phyloP scores from a whole-genome alignment of 495 filamentous ascomycete species.

The Parathielavia appendiculata region DNA sequence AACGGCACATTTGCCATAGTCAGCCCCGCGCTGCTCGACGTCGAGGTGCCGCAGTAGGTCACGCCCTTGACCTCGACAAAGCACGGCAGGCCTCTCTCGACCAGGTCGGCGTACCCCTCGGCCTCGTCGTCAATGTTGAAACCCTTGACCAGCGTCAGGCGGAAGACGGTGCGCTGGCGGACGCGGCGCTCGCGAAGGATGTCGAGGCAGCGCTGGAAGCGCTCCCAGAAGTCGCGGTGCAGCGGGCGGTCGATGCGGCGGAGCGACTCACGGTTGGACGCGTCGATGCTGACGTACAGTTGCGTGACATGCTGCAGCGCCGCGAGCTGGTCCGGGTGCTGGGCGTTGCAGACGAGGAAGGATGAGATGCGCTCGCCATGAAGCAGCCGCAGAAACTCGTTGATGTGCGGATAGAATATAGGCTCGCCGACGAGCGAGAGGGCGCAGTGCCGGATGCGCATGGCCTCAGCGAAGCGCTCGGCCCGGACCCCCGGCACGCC shows the following conservation, averaged over 20 bases:
- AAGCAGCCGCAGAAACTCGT: conserved; percentile 75
- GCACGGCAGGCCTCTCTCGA: conserved; percentile 75
- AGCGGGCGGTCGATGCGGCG: conserved; percentile 84
- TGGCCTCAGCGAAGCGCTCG: conserved; percentile 86
- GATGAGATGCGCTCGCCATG: conserved; percentile 83
- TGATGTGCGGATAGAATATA: conserved; percentile 97
- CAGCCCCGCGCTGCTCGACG: conserved; percentile 71
- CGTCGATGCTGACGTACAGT: conserved; percentile 93
- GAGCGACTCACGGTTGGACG: conserved; percentile 81
- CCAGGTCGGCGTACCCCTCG: conserved; percentile 82
- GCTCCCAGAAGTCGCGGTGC: conserved; percentile 96
- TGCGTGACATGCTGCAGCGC: conserved; percentile 80
- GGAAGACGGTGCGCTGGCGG: conserved; percentile 87
- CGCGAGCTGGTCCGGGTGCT: conserved; percentile 87
- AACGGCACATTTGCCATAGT: conserved; percentile 97
- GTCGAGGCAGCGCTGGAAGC: conserved; percentile 83
- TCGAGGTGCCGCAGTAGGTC: conserved; percentile 89
- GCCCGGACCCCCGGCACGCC: conserved; percentile 89
- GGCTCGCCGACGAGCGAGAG: conserved; percentile 88
- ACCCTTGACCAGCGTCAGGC: conserved; percentile 87
- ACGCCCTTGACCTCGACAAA: conserved; percentile 96
- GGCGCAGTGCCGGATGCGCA: conserved; percentile 89
- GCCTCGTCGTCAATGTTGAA: conserved; percentile 96
- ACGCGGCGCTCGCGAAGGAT: conserved; percentile 78
- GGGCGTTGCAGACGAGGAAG: conserved; percentile 97